phyloP scores from a whole-genome alignment of 495 filamentous ascomycete species.

The Chaetomidium leptoderma region DNA sequence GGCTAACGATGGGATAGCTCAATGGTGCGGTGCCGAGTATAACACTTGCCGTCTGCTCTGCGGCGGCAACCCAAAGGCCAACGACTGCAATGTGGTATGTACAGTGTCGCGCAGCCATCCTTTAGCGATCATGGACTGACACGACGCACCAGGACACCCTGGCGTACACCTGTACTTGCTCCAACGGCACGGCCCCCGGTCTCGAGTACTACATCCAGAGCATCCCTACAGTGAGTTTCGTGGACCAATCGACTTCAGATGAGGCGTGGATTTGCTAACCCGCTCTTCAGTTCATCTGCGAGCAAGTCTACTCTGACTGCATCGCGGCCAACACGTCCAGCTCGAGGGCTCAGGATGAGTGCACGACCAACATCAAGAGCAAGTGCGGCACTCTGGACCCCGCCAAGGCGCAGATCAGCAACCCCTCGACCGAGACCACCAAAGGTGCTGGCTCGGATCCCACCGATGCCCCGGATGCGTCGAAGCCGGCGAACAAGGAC shows the following conservation, averaged over 20 bases:
- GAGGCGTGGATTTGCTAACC: background rate
- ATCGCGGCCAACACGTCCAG: conserved; percentile 24
- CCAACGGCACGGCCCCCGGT: conserved; percentile 33
- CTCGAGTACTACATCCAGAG: conserved; percentile 38
- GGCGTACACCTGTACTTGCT: conserved; percentile 32
- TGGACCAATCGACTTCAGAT: background rate
- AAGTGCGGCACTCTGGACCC: conserved; percentile 36
- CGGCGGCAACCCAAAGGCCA: conserved; percentile 15
- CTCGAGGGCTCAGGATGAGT: conserved; percentile 28
- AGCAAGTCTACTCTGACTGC: conserved; percentile 31
- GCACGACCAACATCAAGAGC: conserved; percentile 32
- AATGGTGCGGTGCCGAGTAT: conserved; percentile 36
- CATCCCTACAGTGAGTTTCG: conserved; percentile 33
- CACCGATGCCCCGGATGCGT: conserved; percentile 9
- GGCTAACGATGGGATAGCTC: conserved; percentile 15
- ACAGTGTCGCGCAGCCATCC: background rate
- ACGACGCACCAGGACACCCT: conserved; percentile 23
- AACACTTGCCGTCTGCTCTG: conserved; percentile 37
- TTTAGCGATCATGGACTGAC: conserved; percentile 12
- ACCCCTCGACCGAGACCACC: background rate
- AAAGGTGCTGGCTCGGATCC: conserved; percentile 14
- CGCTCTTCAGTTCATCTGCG: conserved; percentile 32
- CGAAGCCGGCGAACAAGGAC: too few species aligned
- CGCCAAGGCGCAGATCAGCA: conserved; percentile 21
- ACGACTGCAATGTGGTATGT: conserved; percentile 33